phyloP scores from a whole-genome alignment of 2,329 filamentous ascomycete species.

The Ophiostoma tasmaniense region DNA sequence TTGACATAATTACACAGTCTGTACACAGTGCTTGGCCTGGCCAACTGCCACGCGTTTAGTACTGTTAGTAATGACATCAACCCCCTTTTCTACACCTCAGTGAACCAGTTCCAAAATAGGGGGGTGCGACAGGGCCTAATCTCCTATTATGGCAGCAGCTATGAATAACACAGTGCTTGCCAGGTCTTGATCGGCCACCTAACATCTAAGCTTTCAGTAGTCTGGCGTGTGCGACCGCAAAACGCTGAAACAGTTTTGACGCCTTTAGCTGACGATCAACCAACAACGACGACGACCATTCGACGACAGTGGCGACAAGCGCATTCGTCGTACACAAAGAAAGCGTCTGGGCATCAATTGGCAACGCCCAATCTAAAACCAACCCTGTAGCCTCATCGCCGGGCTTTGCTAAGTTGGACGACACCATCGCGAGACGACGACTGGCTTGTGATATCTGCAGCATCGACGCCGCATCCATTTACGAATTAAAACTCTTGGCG shows the following conservation, averaged over 20 bases:
- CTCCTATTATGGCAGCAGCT: neutral
- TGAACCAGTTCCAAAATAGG: neutral
- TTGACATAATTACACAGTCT: neutral
- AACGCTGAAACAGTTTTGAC: neutral
- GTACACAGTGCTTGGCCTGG: neutral
- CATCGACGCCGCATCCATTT: neutral
- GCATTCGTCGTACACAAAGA: neutral
- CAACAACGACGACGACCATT: neutral
- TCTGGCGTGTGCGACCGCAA: neutral
- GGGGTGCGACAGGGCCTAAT: neutral
- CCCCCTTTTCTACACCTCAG: neutral
- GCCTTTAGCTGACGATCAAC: neutral
- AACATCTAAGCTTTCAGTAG: neutral
- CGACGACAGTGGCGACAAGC: neutral
- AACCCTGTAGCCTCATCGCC: neutral
- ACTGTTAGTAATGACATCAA: constrained; percentile 1
- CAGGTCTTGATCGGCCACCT: neutral
- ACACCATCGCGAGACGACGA: neutral
- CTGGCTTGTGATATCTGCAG: neutral
- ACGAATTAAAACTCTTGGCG: neutral
- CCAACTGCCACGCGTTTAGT: neutral
- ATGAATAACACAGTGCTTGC: neutral
- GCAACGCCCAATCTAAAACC: neutral
- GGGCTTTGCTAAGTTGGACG: neutral
- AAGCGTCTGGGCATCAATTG: neutral